phyloP scores from a whole-genome alignment of 2,329 filamentous ascomycete species.

The Chalaropsis ovoidea region DNA sequence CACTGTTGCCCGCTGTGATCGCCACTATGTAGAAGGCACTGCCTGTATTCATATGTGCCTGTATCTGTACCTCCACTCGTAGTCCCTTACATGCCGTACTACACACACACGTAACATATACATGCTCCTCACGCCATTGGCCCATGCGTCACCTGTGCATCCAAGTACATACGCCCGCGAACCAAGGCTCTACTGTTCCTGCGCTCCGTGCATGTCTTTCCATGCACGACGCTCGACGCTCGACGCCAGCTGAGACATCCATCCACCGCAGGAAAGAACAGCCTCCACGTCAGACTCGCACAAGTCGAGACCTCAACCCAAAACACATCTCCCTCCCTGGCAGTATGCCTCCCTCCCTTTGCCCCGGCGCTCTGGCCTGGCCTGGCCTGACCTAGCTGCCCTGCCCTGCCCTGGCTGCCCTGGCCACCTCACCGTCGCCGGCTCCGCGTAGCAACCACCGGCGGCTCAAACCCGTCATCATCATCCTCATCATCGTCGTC shows the following conservation, averaged over 20 bases:
- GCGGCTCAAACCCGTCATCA: slow-evolving; percentile 49
- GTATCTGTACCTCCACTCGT: no score
- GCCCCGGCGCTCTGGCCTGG: neutral
- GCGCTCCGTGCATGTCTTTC: neutral
- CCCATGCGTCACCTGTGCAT: neutral
- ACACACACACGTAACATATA: no score
- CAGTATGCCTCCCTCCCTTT: neutral
- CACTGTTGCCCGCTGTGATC: neutral
- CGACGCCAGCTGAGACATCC: slow-evolving; percentile 1
- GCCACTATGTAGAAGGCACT: neutral
- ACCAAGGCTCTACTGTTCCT: slow-evolving; percentile 4
- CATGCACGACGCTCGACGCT: neutral
- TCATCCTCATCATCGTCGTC: slow-evolving; percentile 50
- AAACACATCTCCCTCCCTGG: neutral
- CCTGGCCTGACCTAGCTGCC: no score
- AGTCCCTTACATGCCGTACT: no score
- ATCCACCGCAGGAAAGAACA: neutral
- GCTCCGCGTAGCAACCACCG: slow-evolving; percentile 18
- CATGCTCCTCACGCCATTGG: no score
- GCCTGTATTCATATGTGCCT: no score
- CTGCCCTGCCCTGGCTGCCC: neutral
- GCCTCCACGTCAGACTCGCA: neutral
- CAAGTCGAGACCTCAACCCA: neutral
- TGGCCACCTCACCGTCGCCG: neutral
- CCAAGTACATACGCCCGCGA: neutral